Base-by-base conservation (phyloP, 805 yeast species). In the Peterozyma toletana region DNA sequence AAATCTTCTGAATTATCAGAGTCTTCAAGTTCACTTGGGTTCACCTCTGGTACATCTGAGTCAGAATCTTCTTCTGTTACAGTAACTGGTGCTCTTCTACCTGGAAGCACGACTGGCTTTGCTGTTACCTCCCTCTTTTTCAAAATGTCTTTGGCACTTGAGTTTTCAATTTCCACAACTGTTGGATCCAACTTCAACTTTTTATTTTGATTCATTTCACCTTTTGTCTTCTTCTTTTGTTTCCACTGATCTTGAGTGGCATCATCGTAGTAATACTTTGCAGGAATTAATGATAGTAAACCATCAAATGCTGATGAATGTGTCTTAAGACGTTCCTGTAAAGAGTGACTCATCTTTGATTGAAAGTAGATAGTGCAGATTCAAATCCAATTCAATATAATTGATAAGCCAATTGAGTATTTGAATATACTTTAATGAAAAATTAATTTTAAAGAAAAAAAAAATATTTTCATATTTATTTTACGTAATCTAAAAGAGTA, bases 181-280 rank as follows among this genome's bases (percentile, higher is more conserved):
- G 71, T 73, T 0, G 96, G 96, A 58, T 88, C 89, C 47, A 90
- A 70, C 60, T 89, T 90, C 45, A 78, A 76, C 50, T 77, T 68
- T 58, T 84, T 85, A 50, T 76, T 79, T 42, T 67, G 70, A 51
- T 70, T 77, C 16, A 70, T 62, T 51, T 86, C 88, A 43, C 73
- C 77, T 53, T 83, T 85, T 30, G 78, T 63, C 63, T 81, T 77
- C 68, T 88, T 87, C 67, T 80, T 86, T 53, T 82, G 83, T 53
- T 83, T 81, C 97, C 97, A 90, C 64, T 91, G 97, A 42, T 83
- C 82, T 54, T 83, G 80, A 2, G 91, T 83, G 46, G 86, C 91
- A 35, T 86, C 96, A 60, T 90, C 96, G 59, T 86, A 89, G 60
- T 91, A 91, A 57, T 84, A 89, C 58, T 89, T 88, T 2, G 97